Conservation (phyloP, 495 filamentous ascomycete genomes). For the Penicillium argentinense region DNA sequence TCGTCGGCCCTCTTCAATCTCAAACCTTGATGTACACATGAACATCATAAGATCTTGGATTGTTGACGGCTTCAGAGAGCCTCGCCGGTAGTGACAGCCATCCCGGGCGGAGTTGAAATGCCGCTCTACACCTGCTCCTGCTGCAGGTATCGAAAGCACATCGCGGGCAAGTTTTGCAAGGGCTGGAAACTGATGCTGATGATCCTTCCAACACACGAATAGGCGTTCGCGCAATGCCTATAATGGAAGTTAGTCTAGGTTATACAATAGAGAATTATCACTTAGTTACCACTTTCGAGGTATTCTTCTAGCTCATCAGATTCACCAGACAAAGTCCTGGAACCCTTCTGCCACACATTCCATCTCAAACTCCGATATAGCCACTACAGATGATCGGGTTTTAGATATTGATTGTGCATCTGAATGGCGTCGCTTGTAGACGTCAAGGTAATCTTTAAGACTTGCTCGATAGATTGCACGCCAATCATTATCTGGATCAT, state of each 20-base stretch:
- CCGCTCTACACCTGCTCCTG: constrained; percentile 12
- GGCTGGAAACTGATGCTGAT: constrained; percentile 1
- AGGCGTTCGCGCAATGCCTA: too few species aligned
- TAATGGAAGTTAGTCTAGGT: too few species aligned
- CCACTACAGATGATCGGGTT: too few species aligned
- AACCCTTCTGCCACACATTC: too few species aligned
- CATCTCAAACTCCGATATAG: too few species aligned
- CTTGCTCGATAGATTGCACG: not conserved
- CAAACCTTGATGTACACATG: constrained; percentile 7
- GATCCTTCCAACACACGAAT: constrained; percentile 4
- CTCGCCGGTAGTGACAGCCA: constrained; percentile 15
- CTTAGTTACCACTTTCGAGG: constrained; percentile 9
- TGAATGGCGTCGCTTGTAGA: too few species aligned
- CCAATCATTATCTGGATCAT: constrained; percentile 1
- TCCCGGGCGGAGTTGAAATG: constrained; percentile 18
- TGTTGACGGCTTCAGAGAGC: not conserved
- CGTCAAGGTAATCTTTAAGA: not conserved
- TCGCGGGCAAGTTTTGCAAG: too few species aligned
- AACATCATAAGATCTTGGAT: too few species aligned
- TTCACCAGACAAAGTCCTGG: too few species aligned
- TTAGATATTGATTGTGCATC: too few species aligned
- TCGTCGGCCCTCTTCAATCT: not conserved
- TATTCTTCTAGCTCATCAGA: constrained; percentile 8
- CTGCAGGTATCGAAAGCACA: constrained; percentile 10
- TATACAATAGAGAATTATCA: too few species aligned